Evolutionary conservation across 768 basidiomycete genomes (phyloP).

Genomic region (Amanita rimosa): DNA sequence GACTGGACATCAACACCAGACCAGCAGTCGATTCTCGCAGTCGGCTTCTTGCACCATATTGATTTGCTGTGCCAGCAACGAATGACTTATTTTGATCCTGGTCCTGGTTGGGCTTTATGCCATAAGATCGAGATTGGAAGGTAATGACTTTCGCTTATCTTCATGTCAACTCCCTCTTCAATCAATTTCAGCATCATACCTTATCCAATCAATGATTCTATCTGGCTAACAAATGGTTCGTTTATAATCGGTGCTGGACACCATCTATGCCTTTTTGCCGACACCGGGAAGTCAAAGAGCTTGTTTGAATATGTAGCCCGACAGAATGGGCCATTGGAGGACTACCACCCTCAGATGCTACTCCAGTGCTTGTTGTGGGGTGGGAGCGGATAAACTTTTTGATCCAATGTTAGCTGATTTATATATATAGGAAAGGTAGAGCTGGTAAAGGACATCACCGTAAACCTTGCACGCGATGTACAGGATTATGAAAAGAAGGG

Average conservation of each 20-base stretch:
- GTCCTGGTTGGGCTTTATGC: constrained; percentile 69
- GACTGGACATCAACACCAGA: constrained; percentile 93
- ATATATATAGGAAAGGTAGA: constrained; percentile 60
- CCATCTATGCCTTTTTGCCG: constrained; percentile 69
- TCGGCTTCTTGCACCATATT: constrained; percentile 71
- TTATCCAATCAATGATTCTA: constrained; percentile 76
- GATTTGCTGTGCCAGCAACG: constrained; percentile 89
- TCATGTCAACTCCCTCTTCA: constrained; percentile 5
- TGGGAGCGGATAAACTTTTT: constrained; percentile 21
- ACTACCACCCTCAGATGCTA: constrained; percentile 91
- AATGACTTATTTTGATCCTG: constrained; percentile 82
- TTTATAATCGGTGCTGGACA: constrained; percentile 76
- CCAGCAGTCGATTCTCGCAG: constrained; percentile 81
- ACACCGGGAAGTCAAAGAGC: constrained; percentile 23
- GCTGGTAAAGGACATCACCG: constrained; percentile 72
- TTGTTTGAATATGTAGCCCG: constrained; percentile 77
- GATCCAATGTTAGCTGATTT: neutral
- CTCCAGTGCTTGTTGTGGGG: constrained; percentile 91
- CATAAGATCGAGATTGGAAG: constrained; percentile 65
- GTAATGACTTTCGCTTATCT: neutral
- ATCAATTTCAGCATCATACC: constrained; percentile 53
- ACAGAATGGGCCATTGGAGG: constrained; percentile 76
- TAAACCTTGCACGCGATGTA: constrained; percentile 44
- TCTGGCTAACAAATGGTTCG: constrained; percentile 80
- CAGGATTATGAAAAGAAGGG: constrained; percentile 15